These are phyloP conservation scores for Mycena venus DNA, from an alignment of 768 basidiomycete species.

Conservation along the genomic window DNA sequence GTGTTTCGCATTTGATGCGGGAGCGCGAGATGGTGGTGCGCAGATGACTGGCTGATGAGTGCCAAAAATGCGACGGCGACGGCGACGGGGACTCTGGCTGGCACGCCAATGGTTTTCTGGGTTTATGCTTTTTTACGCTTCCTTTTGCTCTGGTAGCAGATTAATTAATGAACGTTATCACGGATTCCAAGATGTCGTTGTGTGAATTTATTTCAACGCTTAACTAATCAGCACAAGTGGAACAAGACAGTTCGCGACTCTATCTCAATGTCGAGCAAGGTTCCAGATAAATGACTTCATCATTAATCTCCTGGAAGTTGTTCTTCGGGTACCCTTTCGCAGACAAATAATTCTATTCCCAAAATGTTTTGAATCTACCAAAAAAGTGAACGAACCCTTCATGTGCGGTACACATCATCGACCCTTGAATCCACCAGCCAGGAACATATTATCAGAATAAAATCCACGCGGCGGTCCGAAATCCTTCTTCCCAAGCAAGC, in stretches of 20 bases:
- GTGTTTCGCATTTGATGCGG: conserved; percentile 57
- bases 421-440: conserved; percentile 7
- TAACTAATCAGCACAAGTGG: too few species aligned
- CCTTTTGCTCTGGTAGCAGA: conserved; percentile 9
- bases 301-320: too few species aligned
- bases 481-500: conserved; percentile 41
- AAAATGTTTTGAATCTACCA: too few species aligned
- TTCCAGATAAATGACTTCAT: too few species aligned
- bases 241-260: too few species aligned
- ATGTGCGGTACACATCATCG: too few species aligned
- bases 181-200: background rate
- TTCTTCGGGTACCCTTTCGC: too few species aligned
- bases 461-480: background rate
- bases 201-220: too few species aligned
- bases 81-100: background rate
- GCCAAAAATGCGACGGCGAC: too few species aligned
- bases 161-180: conserved; percentile 5
- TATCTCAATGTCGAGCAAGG: too few species aligned
- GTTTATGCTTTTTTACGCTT: background rate
- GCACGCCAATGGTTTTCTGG: background rate
- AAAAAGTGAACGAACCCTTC: too few species aligned
- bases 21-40: conserved; percentile 51
- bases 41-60: conserved; percentile 20
- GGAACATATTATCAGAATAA: background rate
- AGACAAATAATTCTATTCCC: too few species aligned